Conservation (phyloP, 257 asterid species). For the Nicotiana tabacum region DNA sequence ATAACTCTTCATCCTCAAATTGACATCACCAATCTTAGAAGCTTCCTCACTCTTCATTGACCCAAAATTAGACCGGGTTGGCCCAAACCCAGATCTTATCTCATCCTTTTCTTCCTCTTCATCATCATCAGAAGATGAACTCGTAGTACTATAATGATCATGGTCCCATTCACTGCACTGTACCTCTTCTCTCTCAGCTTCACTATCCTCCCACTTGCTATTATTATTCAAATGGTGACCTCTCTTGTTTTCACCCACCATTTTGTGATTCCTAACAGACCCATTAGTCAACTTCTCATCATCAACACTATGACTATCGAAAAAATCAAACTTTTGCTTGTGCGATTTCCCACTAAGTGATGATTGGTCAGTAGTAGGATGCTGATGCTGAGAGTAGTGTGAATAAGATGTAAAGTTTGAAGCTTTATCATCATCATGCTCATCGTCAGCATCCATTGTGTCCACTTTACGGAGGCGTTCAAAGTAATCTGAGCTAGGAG, state of each 20-base stretch:
- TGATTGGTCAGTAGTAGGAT: conserved; percentile 10
- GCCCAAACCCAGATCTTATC: conserved; percentile 62
- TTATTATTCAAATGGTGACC: conserved; percentile 14
- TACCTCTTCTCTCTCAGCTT: conserved; percentile 86
- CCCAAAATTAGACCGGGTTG: conserved; percentile 38
- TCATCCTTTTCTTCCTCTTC: conserved; percentile 28
- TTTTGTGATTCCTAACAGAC: conserved; percentile 11
- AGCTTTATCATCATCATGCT: conserved; percentile 41
- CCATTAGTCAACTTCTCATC: conserved; percentile 54
- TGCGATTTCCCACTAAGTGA: neutral
- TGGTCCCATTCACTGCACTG: conserved; percentile 98
- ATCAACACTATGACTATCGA: conserved; percentile 8
- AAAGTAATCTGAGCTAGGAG: conserved; percentile 81
- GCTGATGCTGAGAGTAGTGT: conserved; percentile 26
- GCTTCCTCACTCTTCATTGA: conserved; percentile 37
- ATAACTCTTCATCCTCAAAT: conserved; percentile 14
- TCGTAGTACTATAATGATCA: conserved; percentile 57
- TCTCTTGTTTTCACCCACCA: conserved; percentile 7
- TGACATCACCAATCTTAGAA: conserved; percentile 15
- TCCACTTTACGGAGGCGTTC: conserved; percentile 42
- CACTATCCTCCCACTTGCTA: conserved; percentile 22
- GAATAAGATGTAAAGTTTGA: conserved; percentile 32
- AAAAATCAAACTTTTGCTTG: conserved; percentile 34
- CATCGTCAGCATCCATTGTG: conserved; percentile 32
- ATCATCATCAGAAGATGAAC: conserved; percentile 47